Base-by-base conservation (phyloP, 106 monocot species). In the Dendrobium huoshanense region DNA sequence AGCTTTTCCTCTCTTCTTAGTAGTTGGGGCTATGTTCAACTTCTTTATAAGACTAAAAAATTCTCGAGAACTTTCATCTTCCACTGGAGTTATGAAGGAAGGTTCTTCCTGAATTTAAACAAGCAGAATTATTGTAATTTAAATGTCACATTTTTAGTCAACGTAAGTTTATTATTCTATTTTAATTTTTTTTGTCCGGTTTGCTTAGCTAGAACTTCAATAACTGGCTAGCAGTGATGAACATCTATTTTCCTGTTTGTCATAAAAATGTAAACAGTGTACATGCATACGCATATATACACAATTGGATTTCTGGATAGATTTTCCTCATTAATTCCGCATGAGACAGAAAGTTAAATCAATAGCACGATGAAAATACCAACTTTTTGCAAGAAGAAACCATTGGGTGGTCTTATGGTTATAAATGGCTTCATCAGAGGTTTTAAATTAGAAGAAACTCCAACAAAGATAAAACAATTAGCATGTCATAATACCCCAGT, bases 1-100 rank as follows among this genome's bases (percentile, higher is more conserved):
- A 16, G 81, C 41, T 81, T 84, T 95, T 61, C 78, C 85, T 88
- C 73, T 91, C 80, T 82, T 97, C 83, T 87, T 95, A 56, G 91
- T 73, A 55, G 81, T 82, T 79, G 86, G 88, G 9, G 87, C 87
- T 58, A 85, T 88, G 55, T 99, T 99, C 33, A 93, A 54, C 86
- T 95, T 99, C 80, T 88, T 95, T 72, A 99, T 99, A 41, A 95
- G 99, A 83, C 93, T 82, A 82, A 93, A 99, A 82, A 99, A 75
- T 82, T 93, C 90, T 61, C 80, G 84, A 37, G 99, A 99, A 73
- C 86, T 74, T 48, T 91, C 91, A 77, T 95, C 88, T 41, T 91
- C 93, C 27, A 82, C 43, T 24, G 90, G 91, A 72, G 93, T 81
- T 75, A 83, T 76, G 41, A 88, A 65, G 48, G 89, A 87, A 22